These are phyloP conservation scores for Calonectria hongkongensis DNA, from an alignment of 2,329 filamentous ascomycete species.

Conservation along the genomic window DNA sequence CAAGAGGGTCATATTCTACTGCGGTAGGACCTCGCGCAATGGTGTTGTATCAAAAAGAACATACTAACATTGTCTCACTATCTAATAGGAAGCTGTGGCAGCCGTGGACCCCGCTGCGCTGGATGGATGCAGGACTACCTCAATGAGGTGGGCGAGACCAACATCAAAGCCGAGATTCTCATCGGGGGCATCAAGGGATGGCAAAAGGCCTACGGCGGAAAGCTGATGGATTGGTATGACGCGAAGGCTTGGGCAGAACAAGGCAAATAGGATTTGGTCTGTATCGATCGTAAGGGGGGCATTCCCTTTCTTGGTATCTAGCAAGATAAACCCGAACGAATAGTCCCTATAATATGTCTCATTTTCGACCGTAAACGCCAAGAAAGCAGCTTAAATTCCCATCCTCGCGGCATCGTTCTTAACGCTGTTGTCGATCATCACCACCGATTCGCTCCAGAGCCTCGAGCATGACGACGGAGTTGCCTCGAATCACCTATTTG, in stretches of 20 bases:
- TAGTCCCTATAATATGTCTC: constrained; percentile 46
- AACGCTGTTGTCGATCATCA: constrained; percentile 68
- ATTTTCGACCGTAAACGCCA: constrained; percentile 62
- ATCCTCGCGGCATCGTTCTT: constrained; percentile 40
- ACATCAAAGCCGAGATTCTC: constrained; percentile 68
- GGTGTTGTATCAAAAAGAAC: not conserved
- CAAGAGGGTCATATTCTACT: constrained; percentile 72
- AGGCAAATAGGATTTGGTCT: constrained; percentile 48
- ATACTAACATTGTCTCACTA: not conserved
- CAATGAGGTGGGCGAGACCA: constrained; percentile 64
- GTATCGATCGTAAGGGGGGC: constrained; percentile 43
- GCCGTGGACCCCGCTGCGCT: constrained; percentile 71
- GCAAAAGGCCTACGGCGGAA: constrained; percentile 68
- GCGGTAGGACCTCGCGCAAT: constrained; percentile 62
- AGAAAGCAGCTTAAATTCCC: constrained; percentile 53
- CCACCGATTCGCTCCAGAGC: constrained; percentile 81
- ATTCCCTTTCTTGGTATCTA: constrained; percentile 57
- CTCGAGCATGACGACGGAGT: constrained; percentile 99
- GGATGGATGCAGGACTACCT: constrained; percentile 76
- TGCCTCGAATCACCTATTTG: constrained; percentile 90
- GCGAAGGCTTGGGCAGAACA: constrained; percentile 60
- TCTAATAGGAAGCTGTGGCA: constrained; percentile 67
- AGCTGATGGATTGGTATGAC: constrained; percentile 71
- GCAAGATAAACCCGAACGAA: constrained; percentile 52
- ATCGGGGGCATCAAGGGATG: constrained; percentile 74